Evolutionary conservation across 306 rosid genomes (phyloP).

Genomic region (Sophora flavescens): DNA sequence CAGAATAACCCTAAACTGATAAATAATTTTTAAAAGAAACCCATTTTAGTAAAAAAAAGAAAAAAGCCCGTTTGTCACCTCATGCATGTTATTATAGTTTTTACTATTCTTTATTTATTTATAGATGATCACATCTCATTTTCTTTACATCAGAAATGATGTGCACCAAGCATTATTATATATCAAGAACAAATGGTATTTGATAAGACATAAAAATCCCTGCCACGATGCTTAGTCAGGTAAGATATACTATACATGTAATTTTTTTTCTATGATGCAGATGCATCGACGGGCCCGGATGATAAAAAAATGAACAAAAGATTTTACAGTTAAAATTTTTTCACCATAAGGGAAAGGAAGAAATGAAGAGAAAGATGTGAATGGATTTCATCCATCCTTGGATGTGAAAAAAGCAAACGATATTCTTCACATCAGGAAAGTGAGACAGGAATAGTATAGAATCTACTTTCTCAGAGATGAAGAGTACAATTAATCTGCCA

Average conservation of each 20-base stretch:
- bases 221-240: not conserved
- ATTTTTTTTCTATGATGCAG: not conserved
- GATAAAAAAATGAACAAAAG: constrained; percentile 20
- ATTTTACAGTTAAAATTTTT: constrained; percentile 23
- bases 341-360: constrained; percentile 41
- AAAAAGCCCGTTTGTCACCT: too few species aligned
- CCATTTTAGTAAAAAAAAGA: too few species aligned
- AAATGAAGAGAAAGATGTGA: constrained; percentile 16
- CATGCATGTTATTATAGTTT: too few species aligned
- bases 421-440: constrained; percentile 47
- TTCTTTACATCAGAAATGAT: too few species aligned
- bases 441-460: constrained; percentile 58
- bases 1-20: too few species aligned
- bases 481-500: constrained; percentile 58
- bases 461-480: constrained; percentile 55
- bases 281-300: constrained; percentile 16
- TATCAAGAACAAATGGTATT: too few species aligned
- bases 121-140: too few species aligned
- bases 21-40: too few species aligned
- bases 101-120: too few species aligned
- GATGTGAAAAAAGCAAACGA: constrained; percentile 36
- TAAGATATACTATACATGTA: not conserved
- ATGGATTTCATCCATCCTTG: constrained; percentile 22
- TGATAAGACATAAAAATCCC: not conserved
- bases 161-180: not conserved